Base-by-base conservation (phyloP, 169 alveolate genomes). In the Cryptosporidium bovis region DNA sequence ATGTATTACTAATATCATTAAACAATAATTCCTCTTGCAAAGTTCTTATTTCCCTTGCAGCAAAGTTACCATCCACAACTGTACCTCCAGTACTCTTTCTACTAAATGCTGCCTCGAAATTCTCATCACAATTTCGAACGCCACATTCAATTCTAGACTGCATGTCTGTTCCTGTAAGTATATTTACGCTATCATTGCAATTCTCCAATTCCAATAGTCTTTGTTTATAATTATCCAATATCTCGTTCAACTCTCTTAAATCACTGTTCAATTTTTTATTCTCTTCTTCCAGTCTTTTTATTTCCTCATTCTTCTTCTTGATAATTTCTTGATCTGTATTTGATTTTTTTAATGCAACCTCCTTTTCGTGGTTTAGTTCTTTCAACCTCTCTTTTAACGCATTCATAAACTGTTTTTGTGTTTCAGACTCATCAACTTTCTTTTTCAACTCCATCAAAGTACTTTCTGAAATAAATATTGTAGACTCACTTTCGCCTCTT, bases 391-490 rank as follows among this genome's bases (percentile, higher is more conserved):
- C 87, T 20, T 77, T 77, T 46, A 77, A 18, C 20, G 87, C 87
- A 24, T 56, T 56, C 71, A 77, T 77, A 60, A 77, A 77, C 24
- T 77, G 87, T 62, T 77, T 77, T 34, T 77, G 87, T 58, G 87
- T 77, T 40, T 77, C 87, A 8, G 87, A 77, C 18, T 77, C 87
- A 60, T 77, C 87, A 10, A 77, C 77, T 20, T 77, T 77, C n/a
- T 44, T 15, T 16, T 77, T 77, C 15, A 77, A 33, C 27, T 77
- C 87, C 34, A 60, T 56, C 46, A 77, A 77, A 60, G 71, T 40
- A 16, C 24, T 56, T 50, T 77, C 71, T 8, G 87, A 77, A 40
- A 77, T 77, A 13, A 77, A 20, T 16, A 77, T 62, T 8, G 65
- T 60, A 3, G 87, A 60, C n/a, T 62, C 51, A 24, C 58, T 62